A percentile compares a stretch with the other conserved stretches of the same genome.
Conservation (phyloP, 306 rosid species). For the Casuarina cunninghamiana region DNA sequence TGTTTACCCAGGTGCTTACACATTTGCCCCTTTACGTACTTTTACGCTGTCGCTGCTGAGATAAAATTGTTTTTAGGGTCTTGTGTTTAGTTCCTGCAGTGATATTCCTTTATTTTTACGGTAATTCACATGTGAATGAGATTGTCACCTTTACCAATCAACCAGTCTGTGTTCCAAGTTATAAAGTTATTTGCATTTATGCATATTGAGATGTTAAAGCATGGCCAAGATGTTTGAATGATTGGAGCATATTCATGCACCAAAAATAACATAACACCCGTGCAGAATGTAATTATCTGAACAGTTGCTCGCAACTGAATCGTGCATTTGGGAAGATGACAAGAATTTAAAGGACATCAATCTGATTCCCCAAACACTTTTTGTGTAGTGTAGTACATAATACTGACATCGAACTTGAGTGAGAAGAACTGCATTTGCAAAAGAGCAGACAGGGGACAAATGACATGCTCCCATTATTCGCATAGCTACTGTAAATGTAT, state of each 20-base stretch:
- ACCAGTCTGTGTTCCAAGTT: too few species aligned
- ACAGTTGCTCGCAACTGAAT: neutral
- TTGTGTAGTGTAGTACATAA: neutral
- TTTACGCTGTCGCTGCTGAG: too few species aligned
- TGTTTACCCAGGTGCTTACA: too few species aligned
- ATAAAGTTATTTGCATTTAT: too few species aligned
- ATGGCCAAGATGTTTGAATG: neutral
- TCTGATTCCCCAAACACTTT: neutral
- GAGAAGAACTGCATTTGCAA: neutral
- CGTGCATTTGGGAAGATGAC: neutral
- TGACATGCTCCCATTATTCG: neutral
- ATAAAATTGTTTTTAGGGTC: too few species aligned
- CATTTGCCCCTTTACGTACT: too few species aligned
- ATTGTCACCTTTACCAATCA: too few species aligned
- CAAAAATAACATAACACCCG: neutral
- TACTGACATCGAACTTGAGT: neutral
- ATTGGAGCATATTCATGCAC: neutral
- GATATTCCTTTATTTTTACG: too few species aligned
- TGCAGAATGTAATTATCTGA: neutral
- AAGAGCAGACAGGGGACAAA: neutral
- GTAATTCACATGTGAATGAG: too few species aligned
- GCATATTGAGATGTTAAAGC: too few species aligned
- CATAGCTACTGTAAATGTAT: neutral
- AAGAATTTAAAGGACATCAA: neutral
- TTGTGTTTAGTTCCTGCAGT: too few species aligned